Conservation (phyloP, 768 basidiomycete genomes). For the Leccinum subtestaceum region DNA sequence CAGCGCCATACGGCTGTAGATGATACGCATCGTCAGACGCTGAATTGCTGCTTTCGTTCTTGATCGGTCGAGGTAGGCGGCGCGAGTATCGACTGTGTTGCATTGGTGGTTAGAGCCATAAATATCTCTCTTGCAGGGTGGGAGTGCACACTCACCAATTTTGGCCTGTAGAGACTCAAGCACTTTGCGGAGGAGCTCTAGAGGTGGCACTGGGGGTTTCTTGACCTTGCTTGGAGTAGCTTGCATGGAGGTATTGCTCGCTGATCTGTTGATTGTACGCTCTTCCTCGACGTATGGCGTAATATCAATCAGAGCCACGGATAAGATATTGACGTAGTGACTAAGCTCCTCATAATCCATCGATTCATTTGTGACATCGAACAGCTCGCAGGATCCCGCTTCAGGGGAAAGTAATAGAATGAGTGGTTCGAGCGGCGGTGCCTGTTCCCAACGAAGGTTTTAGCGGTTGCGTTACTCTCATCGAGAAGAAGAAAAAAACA, state of each 20-base stretch:
- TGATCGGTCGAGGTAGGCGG: constrained; percentile 73
- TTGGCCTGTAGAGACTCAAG: constrained; percentile 55
- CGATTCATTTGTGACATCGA: constrained; percentile 52
- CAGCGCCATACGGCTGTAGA: constrained; percentile 53
- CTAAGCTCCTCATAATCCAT: constrained; percentile 61
- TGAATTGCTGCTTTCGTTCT: constrained; percentile 69
- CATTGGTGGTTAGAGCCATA: not conserved
- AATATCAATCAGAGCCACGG: constrained; percentile 56
- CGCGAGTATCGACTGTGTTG: constrained; percentile 63
- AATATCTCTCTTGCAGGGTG: not conserved
- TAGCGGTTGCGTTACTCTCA: not conserved
- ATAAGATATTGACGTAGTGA: constrained; percentile 55
- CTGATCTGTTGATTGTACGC: constrained; percentile 15
- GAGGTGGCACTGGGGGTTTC: constrained; percentile 36
- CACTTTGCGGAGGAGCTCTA: constrained; percentile 47
- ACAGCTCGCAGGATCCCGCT: constrained; percentile 41
- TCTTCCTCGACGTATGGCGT: constrained; percentile 55
- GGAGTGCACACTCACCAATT: constrained; percentile 49
- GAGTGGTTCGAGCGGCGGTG: constrained; percentile 52
- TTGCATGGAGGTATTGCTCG: constrained; percentile 10
- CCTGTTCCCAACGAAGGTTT: constrained; percentile 35
- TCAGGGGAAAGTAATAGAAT: constrained; percentile 48
- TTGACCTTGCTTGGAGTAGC: constrained; percentile 28
- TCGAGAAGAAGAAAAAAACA: constrained; percentile 2
- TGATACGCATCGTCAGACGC: constrained; percentile 56